These are phyloP conservation scores for Fusarium buharicum DNA, from an alignment of 2,329 filamentous ascomycete genomes.

Conservation along the genomic window DNA sequence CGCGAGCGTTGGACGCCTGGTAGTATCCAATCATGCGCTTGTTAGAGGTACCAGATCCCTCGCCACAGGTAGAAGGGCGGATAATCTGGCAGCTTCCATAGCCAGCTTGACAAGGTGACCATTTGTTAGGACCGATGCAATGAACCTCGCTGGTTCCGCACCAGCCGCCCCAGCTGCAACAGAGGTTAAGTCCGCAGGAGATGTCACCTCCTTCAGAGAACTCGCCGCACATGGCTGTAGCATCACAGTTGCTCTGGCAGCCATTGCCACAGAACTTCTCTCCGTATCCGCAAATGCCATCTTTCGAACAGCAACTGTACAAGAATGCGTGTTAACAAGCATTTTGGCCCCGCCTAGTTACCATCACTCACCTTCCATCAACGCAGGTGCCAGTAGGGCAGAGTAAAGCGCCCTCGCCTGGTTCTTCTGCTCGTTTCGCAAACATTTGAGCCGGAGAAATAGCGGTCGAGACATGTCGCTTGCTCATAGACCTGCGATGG, in stretches of 20 bases:
- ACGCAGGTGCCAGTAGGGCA: no score
- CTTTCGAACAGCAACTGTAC: slow-evolving; percentile 1
- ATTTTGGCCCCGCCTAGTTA: no score
- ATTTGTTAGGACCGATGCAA: slow-evolving; percentile 39
- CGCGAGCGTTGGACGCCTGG: slow-evolving; percentile 38
- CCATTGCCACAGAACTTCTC: slow-evolving; percentile 7
- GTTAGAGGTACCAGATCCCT: slow-evolving; percentile 36
- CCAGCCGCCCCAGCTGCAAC: slow-evolving; percentile 40
- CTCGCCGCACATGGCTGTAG: slow-evolving; percentile 48
- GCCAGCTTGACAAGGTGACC: slow-evolving; percentile 48
- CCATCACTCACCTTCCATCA: no score
- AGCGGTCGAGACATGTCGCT: no score
- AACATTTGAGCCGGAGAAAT: no score
- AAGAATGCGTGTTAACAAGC: no score
- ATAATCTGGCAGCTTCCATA: slow-evolving; percentile 47
- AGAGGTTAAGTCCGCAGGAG: slow-evolving; percentile 46
- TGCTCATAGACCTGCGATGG: no score
- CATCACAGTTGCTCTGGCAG: slow-evolving; percentile 31
- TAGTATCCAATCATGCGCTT: slow-evolving; percentile 51
- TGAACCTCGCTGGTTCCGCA: slow-evolving; percentile 41
- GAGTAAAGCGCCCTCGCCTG: no score
- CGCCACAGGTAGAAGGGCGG: slow-evolving; percentile 41
- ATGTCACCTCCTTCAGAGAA: slow-evolving; percentile 29
- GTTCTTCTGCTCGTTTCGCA: no score
- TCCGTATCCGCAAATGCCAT: slow-evolving; percentile 14